A percentile compares a stretch with the other conserved stretches of the same genome.
These are phyloP conservation scores for Rhizodiscina lignyota DNA, from an alignment of 495 filamentous ascomycete species.

Conservation along the genomic window DNA sequence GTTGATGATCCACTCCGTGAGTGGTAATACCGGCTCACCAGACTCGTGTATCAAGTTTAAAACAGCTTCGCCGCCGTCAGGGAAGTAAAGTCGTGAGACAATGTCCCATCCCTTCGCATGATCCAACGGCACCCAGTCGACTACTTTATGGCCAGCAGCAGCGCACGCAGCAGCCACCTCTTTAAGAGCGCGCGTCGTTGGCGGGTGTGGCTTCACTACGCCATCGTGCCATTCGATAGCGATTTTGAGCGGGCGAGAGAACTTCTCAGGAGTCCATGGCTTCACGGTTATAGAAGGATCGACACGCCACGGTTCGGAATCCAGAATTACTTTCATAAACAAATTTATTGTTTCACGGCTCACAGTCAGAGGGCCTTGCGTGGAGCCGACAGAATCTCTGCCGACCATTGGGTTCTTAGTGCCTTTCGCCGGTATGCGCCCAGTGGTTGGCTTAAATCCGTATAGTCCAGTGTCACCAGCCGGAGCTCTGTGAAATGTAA, in stretches of 20 bases:
- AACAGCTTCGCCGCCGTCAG: constrained; percentile 40
- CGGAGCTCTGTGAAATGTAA: too few relatives aligned
- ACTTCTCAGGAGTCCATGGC: too few relatives aligned
- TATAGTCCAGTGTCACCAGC: constrained; percentile 48
- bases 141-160: constrained; percentile 33
- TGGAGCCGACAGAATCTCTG: constrained; percentile 40
- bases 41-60: constrained; percentile 30
- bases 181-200: constrained; percentile 41
- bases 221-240: constrained; percentile 57
- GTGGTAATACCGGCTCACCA: constrained; percentile 37
- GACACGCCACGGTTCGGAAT: too few relatives aligned
- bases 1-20: constrained; percentile 33
- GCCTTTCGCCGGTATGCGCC: constrained; percentile 39
- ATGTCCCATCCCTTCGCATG: constrained; percentile 26
- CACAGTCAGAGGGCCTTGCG: constrained; percentile 45
- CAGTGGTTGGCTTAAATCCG: constrained; percentile 44
- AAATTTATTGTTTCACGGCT: constrained; percentile 45
- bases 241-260: too few relatives aligned
- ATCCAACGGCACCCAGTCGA: constrained; percentile 47
- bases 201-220: constrained; percentile 55
- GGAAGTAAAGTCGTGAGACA: constrained; percentile 35
- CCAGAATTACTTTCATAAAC: constrained; percentile 44
- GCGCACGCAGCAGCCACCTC: constrained; percentile 36
- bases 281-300: too few relatives aligned
- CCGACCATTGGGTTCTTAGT: constrained; percentile 32